These are phyloP conservation scores for Melaleuca alternifolia DNA, from an alignment of 345 rosid species.

Conservation along the genomic window DNA sequence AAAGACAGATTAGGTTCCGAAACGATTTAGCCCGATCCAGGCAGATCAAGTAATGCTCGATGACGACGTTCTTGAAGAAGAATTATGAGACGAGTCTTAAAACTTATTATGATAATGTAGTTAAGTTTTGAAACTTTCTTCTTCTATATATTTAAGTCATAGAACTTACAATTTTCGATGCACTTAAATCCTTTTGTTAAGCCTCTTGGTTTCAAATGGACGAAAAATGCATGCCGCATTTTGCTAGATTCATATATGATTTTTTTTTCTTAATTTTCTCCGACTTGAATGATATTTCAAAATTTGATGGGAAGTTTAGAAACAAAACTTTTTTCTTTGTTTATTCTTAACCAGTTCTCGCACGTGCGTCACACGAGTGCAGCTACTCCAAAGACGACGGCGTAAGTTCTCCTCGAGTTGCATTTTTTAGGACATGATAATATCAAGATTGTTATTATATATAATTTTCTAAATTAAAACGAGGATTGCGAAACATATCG, in stretches of 20 bases:
- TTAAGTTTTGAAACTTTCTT: neutral
- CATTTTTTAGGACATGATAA: neutral
- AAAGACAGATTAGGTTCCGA: neutral
- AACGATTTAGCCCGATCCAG: neutral
- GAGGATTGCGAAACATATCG: neutral
- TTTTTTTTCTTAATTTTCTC: neutral
- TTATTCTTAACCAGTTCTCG: neutral
- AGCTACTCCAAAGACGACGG: neutral
- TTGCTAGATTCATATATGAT: neutral
- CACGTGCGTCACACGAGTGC: accelerated
- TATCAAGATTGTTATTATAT: neutral
- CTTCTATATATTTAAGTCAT: neutral
- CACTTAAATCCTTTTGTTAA: neutral
- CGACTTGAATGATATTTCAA: neutral
- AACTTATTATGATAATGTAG: neutral
- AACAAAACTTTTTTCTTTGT: neutral
- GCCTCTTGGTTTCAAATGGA: neutral
- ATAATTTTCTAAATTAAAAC: neutral
- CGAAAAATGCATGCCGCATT: neutral
- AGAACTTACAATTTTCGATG: neutral
- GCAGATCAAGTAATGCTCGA: neutral
- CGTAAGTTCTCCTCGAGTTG: neutral
- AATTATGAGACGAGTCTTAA: neutral
- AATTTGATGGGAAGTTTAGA: neutral
- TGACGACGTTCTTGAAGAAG: neutral